A percentile compares a stretch with the other conserved stretches of the same genome.
These are phyloP conservation scores for Chaetomium sp. DNA, from an alignment of 2,329 filamentous ascomycete species.

Conservation along the genomic window DNA sequence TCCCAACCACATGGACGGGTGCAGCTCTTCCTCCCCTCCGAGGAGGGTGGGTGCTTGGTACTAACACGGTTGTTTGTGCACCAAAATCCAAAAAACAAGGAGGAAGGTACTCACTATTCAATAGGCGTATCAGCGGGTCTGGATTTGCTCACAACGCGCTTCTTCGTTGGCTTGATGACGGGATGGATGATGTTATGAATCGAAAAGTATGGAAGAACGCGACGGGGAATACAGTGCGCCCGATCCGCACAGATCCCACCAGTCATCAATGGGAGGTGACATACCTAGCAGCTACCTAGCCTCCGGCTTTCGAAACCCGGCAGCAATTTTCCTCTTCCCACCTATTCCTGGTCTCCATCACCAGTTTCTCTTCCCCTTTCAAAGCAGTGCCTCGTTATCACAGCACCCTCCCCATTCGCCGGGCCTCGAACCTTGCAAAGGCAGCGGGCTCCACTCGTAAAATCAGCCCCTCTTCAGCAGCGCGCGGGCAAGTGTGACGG, in stretches of 20 bases:
- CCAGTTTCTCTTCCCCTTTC: background rate
- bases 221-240: background rate
- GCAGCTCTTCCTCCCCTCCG: background rate
- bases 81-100: background rate
- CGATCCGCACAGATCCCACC: background rate
- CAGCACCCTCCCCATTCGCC: conserved; percentile 8
- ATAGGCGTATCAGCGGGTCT: background rate
- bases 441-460: conserved; percentile 21
- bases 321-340: background rate
- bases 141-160: background rate
- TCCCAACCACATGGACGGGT: conserved; percentile 10
- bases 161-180: background rate
- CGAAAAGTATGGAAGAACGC: background rate
- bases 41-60: conserved; percentile 1
- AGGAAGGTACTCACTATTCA: background rate
- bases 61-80: background rate
- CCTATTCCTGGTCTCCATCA: background rate
- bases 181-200: background rate
- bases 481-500: conserved; percentile 17
- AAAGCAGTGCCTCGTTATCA: background rate
- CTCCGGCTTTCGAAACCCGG: conserved; percentile 7
- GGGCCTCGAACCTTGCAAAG: background rate
- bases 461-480: conserved; percentile 27
- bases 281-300: background rate
- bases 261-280: background rate